Percentiles rank a stretch among this genome's conserved stretches.
These are phyloP conservation scores for Boletus eberwhitei DNA, from an alignment of 768 basidiomycete genomes.

Conservation along the genomic window DNA sequence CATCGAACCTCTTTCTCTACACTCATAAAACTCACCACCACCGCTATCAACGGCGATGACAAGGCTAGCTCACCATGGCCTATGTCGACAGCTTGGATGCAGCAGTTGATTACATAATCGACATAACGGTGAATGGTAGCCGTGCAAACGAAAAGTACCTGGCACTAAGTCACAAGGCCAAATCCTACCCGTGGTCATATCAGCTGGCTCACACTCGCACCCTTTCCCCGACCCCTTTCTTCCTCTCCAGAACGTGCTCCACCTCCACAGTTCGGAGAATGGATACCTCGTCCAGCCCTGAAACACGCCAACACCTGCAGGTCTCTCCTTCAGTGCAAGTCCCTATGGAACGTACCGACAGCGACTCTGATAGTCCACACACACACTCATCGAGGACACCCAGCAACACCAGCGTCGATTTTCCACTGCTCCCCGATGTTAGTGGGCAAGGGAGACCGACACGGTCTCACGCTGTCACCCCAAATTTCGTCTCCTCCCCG, in stretches of 20 bases:
- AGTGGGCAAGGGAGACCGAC: slow-evolving; percentile 10
- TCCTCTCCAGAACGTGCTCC: slow-evolving; percentile 2
- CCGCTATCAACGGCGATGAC: not conserved
- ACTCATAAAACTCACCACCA: not conserved
- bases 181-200: not conserved
- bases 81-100: no score
- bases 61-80: not conserved
- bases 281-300: slow-evolving; percentile 50
- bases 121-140: not conserved
- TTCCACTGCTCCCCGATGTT: slow-evolving; percentile 29
- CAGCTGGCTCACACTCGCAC: not conserved
- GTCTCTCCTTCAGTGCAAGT: not conserved
- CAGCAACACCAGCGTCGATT: slow-evolving; percentile 27
- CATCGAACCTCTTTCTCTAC: no score
- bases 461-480: slow-evolving; percentile 24
- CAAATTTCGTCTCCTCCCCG: slow-evolving; percentile 48
- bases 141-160: slow-evolving; percentile 1
- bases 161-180: not conserved
- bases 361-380: slow-evolving; percentile 5
- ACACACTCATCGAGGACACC: slow-evolving; percentile 17
- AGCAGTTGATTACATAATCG: slow-evolving; percentile 10
- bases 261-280: slow-evolving; percentile 4
- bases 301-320: slow-evolving; percentile 45
- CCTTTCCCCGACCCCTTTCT: not conserved
- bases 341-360: slow-evolving; percentile 3